A percentile compares a stretch with the other conserved stretches of the same genome.
phyloP scores from a whole-genome alignment of 1,284 basidiomycete species.

The Meira miltonrushii region DNA sequence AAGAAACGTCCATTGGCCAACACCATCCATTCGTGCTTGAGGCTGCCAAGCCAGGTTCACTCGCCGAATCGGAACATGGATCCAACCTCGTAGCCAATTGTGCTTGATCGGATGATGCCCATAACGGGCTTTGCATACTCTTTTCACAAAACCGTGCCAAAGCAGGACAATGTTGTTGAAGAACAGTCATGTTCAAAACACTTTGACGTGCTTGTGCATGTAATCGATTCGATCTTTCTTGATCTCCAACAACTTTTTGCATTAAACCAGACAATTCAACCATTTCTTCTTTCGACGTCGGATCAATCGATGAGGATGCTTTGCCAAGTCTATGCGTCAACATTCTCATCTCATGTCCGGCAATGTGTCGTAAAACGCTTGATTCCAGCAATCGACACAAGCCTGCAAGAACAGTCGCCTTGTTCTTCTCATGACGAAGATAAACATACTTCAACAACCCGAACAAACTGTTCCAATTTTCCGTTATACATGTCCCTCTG shows the following conservation, averaged over 20 bases:
- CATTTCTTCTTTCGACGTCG: neutral
- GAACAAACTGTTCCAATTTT: slow-evolving; percentile 30
- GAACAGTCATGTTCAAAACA: neutral
- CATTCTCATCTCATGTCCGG: slow-evolving; percentile 21
- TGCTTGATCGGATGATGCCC: slow-evolving; percentile 8
- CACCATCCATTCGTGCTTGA: slow-evolving; percentile 11
- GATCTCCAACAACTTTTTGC: neutral
- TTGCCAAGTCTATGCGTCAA: slow-evolving; percentile 12
- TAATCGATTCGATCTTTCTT: neutral
- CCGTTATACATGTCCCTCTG: slow-evolving; percentile 9
- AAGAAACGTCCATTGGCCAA: slow-evolving; percentile 18
- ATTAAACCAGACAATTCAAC: slow-evolving; percentile 1
- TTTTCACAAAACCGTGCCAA: neutral
- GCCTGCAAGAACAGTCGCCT: slow-evolving; percentile 23
- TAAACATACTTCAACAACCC: slow-evolving; percentile 27
- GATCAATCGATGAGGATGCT: neutral
- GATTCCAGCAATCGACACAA: slow-evolving; percentile 29
- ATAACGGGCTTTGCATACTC: neutral
- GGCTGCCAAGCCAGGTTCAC: neutral
- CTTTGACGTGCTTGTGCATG: neutral
- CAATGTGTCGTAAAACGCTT: slow-evolving; percentile 25
- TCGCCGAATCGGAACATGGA: neutral
- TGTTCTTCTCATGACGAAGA: slow-evolving; percentile 19
- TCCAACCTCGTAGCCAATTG: neutral
- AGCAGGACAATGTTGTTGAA: neutral